These are phyloP conservation scores for Canna indica DNA, from an alignment of 176 grass and related monocot species.

Conservation along the genomic window DNA sequence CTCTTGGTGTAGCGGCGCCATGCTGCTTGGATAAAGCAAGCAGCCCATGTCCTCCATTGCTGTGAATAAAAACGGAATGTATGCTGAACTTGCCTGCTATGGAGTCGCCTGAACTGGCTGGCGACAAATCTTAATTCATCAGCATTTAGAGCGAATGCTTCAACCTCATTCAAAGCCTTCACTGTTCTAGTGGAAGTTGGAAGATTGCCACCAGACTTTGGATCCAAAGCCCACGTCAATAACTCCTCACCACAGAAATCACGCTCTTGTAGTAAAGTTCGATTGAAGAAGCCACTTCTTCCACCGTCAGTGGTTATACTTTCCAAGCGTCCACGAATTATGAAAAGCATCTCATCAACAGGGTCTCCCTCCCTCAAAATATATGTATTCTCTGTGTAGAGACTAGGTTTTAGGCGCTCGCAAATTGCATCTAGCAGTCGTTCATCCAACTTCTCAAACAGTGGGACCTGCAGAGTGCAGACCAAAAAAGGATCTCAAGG, in stretches of 20 bases:
- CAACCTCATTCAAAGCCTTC: conserved; percentile 65
- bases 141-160: conserved; percentile 54
- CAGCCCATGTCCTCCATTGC: conserved; percentile 81
- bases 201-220: conserved; percentile 65
- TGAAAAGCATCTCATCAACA: conserved; percentile 94
- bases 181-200: conserved; percentile 72
- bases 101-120: conserved; percentile 88
- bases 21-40: conserved; percentile 74
- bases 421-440: conserved; percentile 83
- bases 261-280: conserved; percentile 57
- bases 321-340: conserved; percentile 73
- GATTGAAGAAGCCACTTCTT: conserved; percentile 84
- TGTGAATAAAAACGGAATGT: conserved; percentile 86
- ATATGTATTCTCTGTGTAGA: conserved; percentile 60
- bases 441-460: conserved; percentile 91
- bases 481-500: not conserved
- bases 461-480: conserved; percentile 56
- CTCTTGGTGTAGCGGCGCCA: conserved; percentile 74
- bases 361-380: conserved; percentile 95
- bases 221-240: conserved; percentile 88
- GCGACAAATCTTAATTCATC: conserved; percentile 90
- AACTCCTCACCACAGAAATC: conserved; percentile 82
- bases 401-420: conserved; percentile 63
- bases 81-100: conserved; percentile 73
- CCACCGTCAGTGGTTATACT: conserved; percentile 83